Evolutionary conservation across 306 rosid genomes (phyloP), one percentile per base, ranked within the genome.

Genomic region (Pterocarpus santalinus): DNA sequence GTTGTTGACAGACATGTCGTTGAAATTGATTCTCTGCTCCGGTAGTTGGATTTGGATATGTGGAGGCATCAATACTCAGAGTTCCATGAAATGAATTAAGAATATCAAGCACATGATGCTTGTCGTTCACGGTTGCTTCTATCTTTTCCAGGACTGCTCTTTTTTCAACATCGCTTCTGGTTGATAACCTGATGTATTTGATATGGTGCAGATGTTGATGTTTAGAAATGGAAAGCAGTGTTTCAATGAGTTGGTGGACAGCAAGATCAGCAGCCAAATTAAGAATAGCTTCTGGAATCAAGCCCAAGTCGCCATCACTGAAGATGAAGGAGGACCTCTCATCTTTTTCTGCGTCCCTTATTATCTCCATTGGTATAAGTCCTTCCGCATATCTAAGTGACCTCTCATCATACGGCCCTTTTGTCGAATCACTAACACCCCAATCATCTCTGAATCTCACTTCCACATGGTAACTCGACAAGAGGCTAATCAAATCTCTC

Each of bases 171-270:
- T 17, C 35, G 22, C 62, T 57, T 57, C 30, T 58, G 9, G 85
- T 47, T 22, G 9, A 46, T 8, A 82, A 44, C 43, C 43, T 46
- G 12, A 82, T 52, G 58, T 13, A 52, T 52, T 52, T 52, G n/a
- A 14, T 52, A 14, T 14, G 16, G 58, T 15, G 6, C 3, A 1
- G 58, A 47, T 47, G 12, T 47, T 9, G 15, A 47, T 14, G 7
- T 52, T 52, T 52, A 14, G 17, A 52, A 14, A 52, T 13, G 58
- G 76, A 44, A 17, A 46, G 1, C 51, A 78, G 15, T 34, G 51
- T 73, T 35, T 65, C 76, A 44, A 72, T 3, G 8, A 83, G 64
- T 56, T 83, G 86, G 2, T 28, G 6, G n/a, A 76, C 65, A 34
- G 81, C 56, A 17, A 82, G 81, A 60, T 76, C 77, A 62, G 46